phyloP scores from a whole-genome alignment of 192 early-diverging fungal genomes.

The Coemansia furcata region DNA sequence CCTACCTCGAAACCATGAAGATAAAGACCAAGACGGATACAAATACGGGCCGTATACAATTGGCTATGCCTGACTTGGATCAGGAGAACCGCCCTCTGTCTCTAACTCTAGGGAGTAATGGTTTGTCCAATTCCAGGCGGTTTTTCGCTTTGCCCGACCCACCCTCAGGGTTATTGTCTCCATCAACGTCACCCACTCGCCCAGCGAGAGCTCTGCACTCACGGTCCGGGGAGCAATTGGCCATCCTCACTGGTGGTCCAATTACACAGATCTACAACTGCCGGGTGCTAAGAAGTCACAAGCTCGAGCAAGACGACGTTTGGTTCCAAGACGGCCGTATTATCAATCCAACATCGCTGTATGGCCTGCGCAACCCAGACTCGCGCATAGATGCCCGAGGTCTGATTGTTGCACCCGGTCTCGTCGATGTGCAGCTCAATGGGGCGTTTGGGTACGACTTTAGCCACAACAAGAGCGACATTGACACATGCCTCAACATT shows the following conservation, averaged over 20 bases:
- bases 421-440: slow-evolving; percentile 73
- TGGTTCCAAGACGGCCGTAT: slow-evolving; percentile 74
- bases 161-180: slow-evolving; percentile 18
- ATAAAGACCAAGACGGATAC: no score
- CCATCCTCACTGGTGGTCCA: slow-evolving; percentile 16
- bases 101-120: neutral
- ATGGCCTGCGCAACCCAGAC: slow-evolving; percentile 60
- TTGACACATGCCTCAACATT: slow-evolving; percentile 57
- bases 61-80: neutral
- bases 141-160: slow-evolving; percentile 24
- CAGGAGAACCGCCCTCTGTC: neutral
- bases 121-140: slow-evolving; percentile 2
- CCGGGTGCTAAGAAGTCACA: slow-evolving; percentile 63
- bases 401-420: slow-evolving; percentile 64
- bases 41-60: no score
- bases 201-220: neutral
- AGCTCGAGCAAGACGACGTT: slow-evolving; percentile 62
- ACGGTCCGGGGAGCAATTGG: slow-evolving; percentile 3
- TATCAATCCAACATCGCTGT: slow-evolving; percentile 62
- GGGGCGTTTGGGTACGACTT: slow-evolving; percentile 78
- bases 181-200: slow-evolving; percentile 4
- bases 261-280: slow-evolving; percentile 69
- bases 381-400: slow-evolving; percentile 65
- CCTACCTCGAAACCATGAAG: no score
- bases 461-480: slow-evolving; percentile 49